Evolutionary conservation across 192 early-diverging fungal genomes (phyloP), one percentile per base, ranked within the genome.

Genomic region (Linnemannia elongata): DNA sequence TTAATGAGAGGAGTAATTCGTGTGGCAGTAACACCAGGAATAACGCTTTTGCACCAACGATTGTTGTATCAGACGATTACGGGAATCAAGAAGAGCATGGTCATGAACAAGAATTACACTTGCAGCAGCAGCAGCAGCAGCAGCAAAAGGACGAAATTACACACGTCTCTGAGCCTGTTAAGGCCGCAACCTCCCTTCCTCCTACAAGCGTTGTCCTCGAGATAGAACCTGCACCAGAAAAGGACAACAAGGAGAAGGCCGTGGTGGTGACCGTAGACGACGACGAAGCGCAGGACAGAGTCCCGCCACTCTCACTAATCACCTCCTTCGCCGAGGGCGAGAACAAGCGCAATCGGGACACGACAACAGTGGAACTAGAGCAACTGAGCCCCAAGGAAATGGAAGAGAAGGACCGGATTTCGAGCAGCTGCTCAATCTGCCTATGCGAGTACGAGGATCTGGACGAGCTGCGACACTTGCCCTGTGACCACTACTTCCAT

Each of bases 401-500:
- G 6, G 69, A 82, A 69, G 44, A 45, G 13, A 69, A 69, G 30
- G 27, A 15, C n/a, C 75, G 76, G 7, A 83, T 83, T 9, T 74
- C 76, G 30, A 77, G 90, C 27, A 85, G 92, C 33, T 97, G 96
- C 81, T 93, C 94, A 20, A 97, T 97, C 80, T 97, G 96, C 74
- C 85, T 97, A 71, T 89, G 89, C 73, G 88, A 90, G 10, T 97
- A 97, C 74, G 96, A 96, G 81, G 92, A 94, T n/a, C 91, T 92
- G 63, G 95, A 96, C 8, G 88, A 93, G 2, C 88, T 97, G 15
- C 91, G 95, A 30, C 89, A 92, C 72, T 81, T 96, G 81, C 92
- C 91, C 70, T 97, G 96, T 85, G 86, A 89, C 18, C 96, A 97
- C 84, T 93, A 95, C 75, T 95, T 97, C 85, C 96, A 97, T 87